These are phyloP conservation scores for Pseudogymnoascus sp. DNA, from an alignment of 2,329 filamentous ascomycete species.

Conservation along the genomic window DNA sequence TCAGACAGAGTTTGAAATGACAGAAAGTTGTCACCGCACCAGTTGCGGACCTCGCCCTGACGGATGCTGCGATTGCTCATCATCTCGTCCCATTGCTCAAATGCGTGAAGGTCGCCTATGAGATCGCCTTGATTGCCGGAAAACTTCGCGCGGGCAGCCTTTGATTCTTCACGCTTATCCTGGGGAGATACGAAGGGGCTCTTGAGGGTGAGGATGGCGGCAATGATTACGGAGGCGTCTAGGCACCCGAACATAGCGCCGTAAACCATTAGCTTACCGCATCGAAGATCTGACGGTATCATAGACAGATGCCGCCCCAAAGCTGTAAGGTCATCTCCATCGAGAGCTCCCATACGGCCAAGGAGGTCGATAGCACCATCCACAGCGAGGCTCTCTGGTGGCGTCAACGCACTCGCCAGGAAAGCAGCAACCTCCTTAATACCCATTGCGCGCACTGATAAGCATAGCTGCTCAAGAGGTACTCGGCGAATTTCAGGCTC, in stretches of 20 bases:
- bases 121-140: constrained; percentile 76
- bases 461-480: constrained; percentile 85
- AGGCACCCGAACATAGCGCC: constrained; percentile 90
- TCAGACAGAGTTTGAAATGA: constrained; percentile 78
- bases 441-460: constrained; percentile 93
- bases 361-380: constrained; percentile 76
- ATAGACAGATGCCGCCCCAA: constrained; percentile 89
- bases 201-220: constrained; percentile 82
- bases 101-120: constrained; percentile 78
- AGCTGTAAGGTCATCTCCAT: constrained; percentile 79
- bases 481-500: constrained; percentile 92
- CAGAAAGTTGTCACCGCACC: constrained; percentile 82
- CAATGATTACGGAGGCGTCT: constrained; percentile 80
- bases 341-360: constrained; percentile 78
- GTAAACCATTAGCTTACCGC: constrained; percentile 91
- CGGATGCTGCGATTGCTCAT: constrained; percentile 46
- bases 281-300: constrained; percentile 88
- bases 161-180: constrained; percentile 75
- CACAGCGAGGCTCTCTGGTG: constrained; percentile 77
- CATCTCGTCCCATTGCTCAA: constrained; percentile 72
- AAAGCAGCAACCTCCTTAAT: constrained; percentile 75
- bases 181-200: constrained; percentile 81
- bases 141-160: constrained; percentile 68
- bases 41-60: constrained; percentile 59
- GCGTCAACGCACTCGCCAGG: constrained; percentile 78